Base-by-base conservation (phyloP, 2,329 filamentous ascomycete species). In the Pestalotiopsis sp. region DNA sequence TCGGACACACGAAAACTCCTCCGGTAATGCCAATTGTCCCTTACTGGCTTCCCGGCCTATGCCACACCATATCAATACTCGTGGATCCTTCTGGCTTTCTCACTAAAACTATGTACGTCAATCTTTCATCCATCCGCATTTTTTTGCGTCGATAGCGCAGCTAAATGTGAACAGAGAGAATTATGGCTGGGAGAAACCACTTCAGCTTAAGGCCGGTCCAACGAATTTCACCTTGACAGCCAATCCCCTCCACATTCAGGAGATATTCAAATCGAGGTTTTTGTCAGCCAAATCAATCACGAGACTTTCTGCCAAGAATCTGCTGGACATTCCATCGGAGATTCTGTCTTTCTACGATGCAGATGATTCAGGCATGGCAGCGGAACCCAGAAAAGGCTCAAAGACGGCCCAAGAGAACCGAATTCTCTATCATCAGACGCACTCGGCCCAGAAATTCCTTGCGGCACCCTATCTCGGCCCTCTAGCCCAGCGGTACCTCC, bases 351-450 rank as follows among this genome's bases (percentile, higher is more conserved):
- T 70, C n/a, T 70, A 71, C 31, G 58, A 68, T 14, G 68, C 68
- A 6, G 70, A 71, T 63, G 70, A 71, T 27, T 71, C 70, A 17
- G 70, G 70, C 9, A 68, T 70, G 59, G 68, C 64, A 4, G 63
- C 58, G 1, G 41, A 68, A 7, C 68, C 69, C 4, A 14, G 23
- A 12, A 66, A 68, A 39, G 66, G 66, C n/a, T 64, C 27, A 20
- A 56, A 63, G 7, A 60, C 62, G 3, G 38, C 41, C 4, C 66
- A 62, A 38, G 62, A 70, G 3, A 45, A 70, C 45, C 12, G 66
- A 13, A 70, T 71, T 38, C 45, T 61, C 31, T 68, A 41, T 60
- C 69, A 68, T 56, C 66, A 70, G 45, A 45, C 41, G 38, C 27
- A 52, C n/a, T 36, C 58, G 13, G 66, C 66, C 36, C 66, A 71